Evolutionary conservation across 768 basidiomycete genomes (phyloP).

Genomic region (Mycena vulgaris): DNA sequence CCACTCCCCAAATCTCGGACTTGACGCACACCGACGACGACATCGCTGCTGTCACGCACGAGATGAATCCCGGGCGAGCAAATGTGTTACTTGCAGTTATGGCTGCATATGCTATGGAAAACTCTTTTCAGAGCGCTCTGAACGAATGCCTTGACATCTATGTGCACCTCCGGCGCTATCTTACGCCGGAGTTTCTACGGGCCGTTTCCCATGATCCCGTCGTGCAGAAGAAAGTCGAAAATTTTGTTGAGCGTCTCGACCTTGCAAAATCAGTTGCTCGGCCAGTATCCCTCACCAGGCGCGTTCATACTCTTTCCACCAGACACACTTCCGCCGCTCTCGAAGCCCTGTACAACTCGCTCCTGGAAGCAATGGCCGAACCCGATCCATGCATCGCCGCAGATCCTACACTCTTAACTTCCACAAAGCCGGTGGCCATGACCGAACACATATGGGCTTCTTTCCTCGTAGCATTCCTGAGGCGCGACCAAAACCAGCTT

Average conservation of each 20-base stretch:
- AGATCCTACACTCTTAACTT: slow-evolving; percentile 53
- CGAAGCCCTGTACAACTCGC: slow-evolving; percentile 63
- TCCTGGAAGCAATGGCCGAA: slow-evolving; percentile 67
- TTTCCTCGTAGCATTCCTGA: slow-evolving; percentile 77
- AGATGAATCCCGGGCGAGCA: slow-evolving; percentile 47
- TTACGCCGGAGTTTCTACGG: slow-evolving; percentile 57
- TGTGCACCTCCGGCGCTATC: slow-evolving; percentile 52
- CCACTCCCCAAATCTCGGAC: slow-evolving; percentile 24
- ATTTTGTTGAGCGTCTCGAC: slow-evolving; percentile 64
- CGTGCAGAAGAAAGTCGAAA: slow-evolving; percentile 58
- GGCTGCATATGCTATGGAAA: slow-evolving; percentile 73
- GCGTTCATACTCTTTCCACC: slow-evolving; percentile 63
- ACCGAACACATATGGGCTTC: slow-evolving; percentile 74
- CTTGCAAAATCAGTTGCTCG: slow-evolving; percentile 67
- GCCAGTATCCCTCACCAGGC: slow-evolving; percentile 64
- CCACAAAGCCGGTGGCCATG: slow-evolving; percentile 63
- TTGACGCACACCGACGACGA: slow-evolving; percentile 34
- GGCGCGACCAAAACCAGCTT: slow-evolving; percentile 66
- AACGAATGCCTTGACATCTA: slow-evolving; percentile 56
- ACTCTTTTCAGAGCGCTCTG: slow-evolving; percentile 73
- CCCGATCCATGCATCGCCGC: slow-evolving; percentile 70
- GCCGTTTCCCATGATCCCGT: slow-evolving; percentile 51
- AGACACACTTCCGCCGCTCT: slow-evolving; percentile 52
- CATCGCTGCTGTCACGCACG: slow-evolving; percentile 1
- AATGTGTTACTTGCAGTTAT: slow-evolving; percentile 66